Evolutionary conservation across 306 rosid genomes (phyloP), one percentile per base, ranked within the genome.

Genomic region (Bauhinia variegata): DNA sequence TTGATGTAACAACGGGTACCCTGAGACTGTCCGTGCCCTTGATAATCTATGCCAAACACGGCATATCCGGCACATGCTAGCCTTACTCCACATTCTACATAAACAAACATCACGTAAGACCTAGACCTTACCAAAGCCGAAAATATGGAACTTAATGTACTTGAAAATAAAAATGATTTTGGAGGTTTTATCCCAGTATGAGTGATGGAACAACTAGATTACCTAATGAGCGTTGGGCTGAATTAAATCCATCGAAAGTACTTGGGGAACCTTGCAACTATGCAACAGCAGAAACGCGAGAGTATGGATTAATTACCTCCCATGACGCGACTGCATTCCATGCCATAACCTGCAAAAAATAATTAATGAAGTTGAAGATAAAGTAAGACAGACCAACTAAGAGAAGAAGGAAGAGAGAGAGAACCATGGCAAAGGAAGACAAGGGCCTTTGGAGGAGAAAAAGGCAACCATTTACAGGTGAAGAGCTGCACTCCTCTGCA

Each of bases 321-420:
- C 97, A 93, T 93, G 90, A 87, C 90, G 28, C 86, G 63, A 67
- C 97, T 80, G 88, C 97, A 93, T 70, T 93, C 99, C 95, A 86
- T 85, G 70, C 97, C 99, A 63, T 93, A 93, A 5, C 97, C 99
- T 93, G 88, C 85, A 73, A 78, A 4, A 28, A 10, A 63, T 8
- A 62, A 59, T 60, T 15, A 76, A 70, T 43, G 72, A 68, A 74
- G 46, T 16, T 14, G n/a, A 37, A 8, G 36, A 70, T 52, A n/a
- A n/a, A n/a, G n/a, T n/a, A n/a, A n/a, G n/a, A n/a, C n/a, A n/a
- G n/a, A n/a, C n/a, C n/a, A n/a, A n/a, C n/a, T n/a, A n/a, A n/a
- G n/a, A n/a, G n/a, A n/a, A n/a, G n/a, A n/a, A n/a, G n/a, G n/a
- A n/a, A n/a, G n/a, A n/a, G n/a, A n/a, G n/a, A n/a, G n/a, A n/a